Base-by-base conservation (phyloP, 768 basidiomycete species). In the Macrolepiota albuminosa region DNA sequence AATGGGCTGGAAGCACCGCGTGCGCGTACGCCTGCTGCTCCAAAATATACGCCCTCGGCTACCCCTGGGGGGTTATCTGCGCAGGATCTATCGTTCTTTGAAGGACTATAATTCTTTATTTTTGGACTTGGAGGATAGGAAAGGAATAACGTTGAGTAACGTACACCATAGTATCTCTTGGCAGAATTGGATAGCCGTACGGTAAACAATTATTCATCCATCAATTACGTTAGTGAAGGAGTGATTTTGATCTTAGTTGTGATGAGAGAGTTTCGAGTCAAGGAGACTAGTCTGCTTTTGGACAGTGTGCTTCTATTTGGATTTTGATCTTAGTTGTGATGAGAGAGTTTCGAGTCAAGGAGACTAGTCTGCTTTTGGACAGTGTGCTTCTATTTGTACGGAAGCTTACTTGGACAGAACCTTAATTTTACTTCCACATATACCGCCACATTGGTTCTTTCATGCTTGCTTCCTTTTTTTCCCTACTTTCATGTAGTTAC, bases 31-130 rank as follows among this genome's bases (percentile, higher is more conserved):
- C 36, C 51, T 45, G 31, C 61, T 51, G 33, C 57, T 4, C 24
- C 52, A 43, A 47, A 53, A 39, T 33, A 60, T 47, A 59, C 62
- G 48, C 61, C 68, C 24, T 61, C 71, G 14, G 59, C 73, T 10
- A 57, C 71, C 1, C 60, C 65, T 9, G 84, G 85, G 13, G 88
- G 87, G 4, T 70, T 93, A 53, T 89, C 87, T 4, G 91, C 90
- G 2, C 89, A 91, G 72, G 93, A 93, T 78, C 70, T 93, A 54
- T 91, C 87, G 18, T 94, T 95, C 71, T 95, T 94, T 69, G 92
- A 94, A 72, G 88, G 89, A 39, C 67, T 88, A 36, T 90, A 64
- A 47, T n/a, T 36, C 24, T 39, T 50, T 29, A 13, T n/a, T 24
- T 34, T 24, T 18, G 31, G 4, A 13, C 10, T 24, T 6, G 26